phyloP scores from a whole-genome alignment of 1,139 yeast genomes.

The Blastobotrys arbuscula region DNA sequence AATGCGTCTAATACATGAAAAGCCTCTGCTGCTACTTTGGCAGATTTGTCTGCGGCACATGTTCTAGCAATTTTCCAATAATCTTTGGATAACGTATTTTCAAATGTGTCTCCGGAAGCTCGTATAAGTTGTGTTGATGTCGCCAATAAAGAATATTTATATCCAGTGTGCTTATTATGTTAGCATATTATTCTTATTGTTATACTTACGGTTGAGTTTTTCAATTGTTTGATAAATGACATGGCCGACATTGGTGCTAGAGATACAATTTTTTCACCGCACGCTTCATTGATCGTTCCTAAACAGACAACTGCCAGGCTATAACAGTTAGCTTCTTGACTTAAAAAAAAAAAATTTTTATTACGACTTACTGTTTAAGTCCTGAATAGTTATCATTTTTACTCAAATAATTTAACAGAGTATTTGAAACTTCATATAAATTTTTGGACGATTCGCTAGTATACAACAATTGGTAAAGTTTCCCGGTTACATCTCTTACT shows the following conservation, averaged over 20 bases:
- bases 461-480: constrained; percentile 21
- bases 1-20: constrained; percentile 26
- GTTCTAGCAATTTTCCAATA: constrained; percentile 30
- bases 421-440: constrained; percentile 31
- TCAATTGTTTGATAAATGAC: constrained; percentile 28
- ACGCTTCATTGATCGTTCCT: constrained; percentile 24
- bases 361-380: constrained; percentile 26
- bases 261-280: constrained; percentile 25
- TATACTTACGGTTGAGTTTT: constrained; percentile 25
- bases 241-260: constrained; percentile 31
- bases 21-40: constrained; percentile 30
- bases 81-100: constrained; percentile 32
- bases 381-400: constrained; percentile 29
- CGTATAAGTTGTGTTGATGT: constrained; percentile 24
- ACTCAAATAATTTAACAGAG: constrained; percentile 24
- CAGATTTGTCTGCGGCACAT: constrained; percentile 29
- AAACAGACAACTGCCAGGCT: constrained; percentile 25
- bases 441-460: constrained; percentile 19
- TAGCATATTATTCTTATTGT: not conserved
- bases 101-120: constrained; percentile 31
- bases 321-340: constrained; percentile 3
- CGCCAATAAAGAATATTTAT: constrained; percentile 23
- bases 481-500: constrained; percentile 22
- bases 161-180: constrained; percentile 28
- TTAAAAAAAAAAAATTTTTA: not conserved